A percentile compares a stretch with the other conserved stretches of the same genome.
phyloP scores from a whole-genome alignment of 2,329 filamentous ascomycete genomes.

The Shiraia bambusicola region DNA sequence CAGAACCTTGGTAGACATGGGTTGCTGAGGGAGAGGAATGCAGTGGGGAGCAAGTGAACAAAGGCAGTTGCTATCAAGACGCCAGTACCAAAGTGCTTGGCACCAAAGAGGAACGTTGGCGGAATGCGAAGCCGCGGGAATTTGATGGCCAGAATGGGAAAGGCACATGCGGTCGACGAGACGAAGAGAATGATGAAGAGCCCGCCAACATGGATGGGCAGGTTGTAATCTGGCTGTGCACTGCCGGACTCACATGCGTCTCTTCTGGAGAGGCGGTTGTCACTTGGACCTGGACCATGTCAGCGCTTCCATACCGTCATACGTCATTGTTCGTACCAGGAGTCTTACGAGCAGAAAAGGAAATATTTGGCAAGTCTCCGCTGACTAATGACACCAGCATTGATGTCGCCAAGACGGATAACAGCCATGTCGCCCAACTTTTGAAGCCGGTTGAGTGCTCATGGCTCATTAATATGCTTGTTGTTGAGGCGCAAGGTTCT shows the following conservation, averaged over 20 bases:
- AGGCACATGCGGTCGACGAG: conserved; percentile 55
- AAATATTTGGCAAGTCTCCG: conserved; percentile 10
- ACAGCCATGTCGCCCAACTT: conserved; percentile 26
- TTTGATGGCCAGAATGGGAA: conserved; percentile 60
- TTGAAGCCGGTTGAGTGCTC: conserved; percentile 19
- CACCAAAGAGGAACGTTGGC: conserved; percentile 59
- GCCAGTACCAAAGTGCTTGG: conserved; percentile 66
- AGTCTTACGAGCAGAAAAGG: conserved; percentile 13
- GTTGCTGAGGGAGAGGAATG: conserved; percentile 51
- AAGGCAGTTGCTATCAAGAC: conserved; percentile 83
- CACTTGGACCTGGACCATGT: conserved; percentile 7
- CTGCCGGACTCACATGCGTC: conserved; percentile 25
- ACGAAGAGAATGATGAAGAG: conserved; percentile 40
- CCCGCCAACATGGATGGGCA: conserved; percentile 33
- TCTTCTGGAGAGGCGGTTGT: conserved; percentile 16
- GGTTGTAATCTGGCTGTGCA: conserved; percentile 29
- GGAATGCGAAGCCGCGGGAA: conserved; percentile 63
- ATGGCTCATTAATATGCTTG: conserved; percentile 17
- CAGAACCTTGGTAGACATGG: conserved; percentile 60
- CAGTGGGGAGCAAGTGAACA: conserved; percentile 68
- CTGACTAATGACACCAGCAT: conserved; percentile 22
- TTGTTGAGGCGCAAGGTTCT: conserved; percentile 37
- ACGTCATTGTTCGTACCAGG: not conserved
- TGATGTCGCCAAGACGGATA: conserved; percentile 31
- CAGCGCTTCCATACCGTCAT: conserved; percentile 2